Percentiles rank a stretch among this genome's conserved stretches.
Evolutionary conservation across 2,329 filamentous ascomycete genomes (phyloP).

Genomic region (Chaetomium globosum): DNA sequence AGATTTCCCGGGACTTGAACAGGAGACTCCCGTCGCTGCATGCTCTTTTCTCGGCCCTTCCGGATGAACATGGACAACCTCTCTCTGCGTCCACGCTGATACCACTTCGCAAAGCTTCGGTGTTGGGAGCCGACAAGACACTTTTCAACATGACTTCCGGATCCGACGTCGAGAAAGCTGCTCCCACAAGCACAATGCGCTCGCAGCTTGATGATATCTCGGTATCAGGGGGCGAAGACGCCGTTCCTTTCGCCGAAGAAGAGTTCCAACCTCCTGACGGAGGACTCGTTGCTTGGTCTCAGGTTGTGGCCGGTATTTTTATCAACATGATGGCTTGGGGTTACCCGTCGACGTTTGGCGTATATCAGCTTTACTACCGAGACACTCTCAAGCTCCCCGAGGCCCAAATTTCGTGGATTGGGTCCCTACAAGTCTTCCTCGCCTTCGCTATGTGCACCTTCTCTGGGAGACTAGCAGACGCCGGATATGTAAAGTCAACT

Average conservation of each 20-base stretch:
- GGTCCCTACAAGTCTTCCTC: constrained; percentile 55
- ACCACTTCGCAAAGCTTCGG: not conserved
- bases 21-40: not conserved
- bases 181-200: not conserved
- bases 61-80: not conserved
- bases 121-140: not conserved
- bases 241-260: constrained; percentile 9
- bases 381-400: constrained; percentile 42
- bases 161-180: constrained; percentile 29
- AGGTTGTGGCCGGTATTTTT: constrained; percentile 52
- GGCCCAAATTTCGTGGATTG: constrained; percentile 52
- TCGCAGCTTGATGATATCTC: constrained; percentile 5
- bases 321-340: constrained; percentile 57
- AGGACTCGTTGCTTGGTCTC: constrained; percentile 53
- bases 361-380: constrained; percentile 52
- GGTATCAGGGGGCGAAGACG: not conserved
- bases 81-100: not conserved
- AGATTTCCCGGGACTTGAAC: constrained; percentile 4
- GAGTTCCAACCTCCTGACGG: constrained; percentile 47
- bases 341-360: constrained; percentile 53
- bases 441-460: constrained; percentile 53
- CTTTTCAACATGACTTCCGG: constrained; percentile 1
- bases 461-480: constrained; percentile 54
- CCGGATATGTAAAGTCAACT: constrained; percentile 50
- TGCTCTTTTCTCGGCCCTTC: not conserved